A percentile compares a stretch with the other conserved stretches of the same genome.
Evolutionary conservation across 2,329 filamentous ascomycete species (phyloP).

Genomic region (Teratosphaeriaceae sp.): DNA sequence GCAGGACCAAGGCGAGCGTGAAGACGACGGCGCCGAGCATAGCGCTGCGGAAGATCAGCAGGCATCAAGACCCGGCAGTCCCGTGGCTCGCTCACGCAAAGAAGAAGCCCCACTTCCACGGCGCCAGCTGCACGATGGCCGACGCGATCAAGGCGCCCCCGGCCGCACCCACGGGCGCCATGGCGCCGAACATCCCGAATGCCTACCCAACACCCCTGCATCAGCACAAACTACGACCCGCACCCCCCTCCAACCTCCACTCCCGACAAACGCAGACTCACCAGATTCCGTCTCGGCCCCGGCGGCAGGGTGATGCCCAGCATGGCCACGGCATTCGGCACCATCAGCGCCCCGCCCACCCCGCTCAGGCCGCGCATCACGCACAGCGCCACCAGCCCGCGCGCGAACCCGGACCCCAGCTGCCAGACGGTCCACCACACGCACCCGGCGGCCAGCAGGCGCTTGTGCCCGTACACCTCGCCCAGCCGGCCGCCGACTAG

Average conservation of each 20-base stretch:
- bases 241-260: background rate
- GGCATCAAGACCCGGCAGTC: background rate
- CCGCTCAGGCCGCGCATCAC: background rate
- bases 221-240: background rate
- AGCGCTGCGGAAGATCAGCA: background rate
- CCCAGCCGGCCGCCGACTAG: background rate
- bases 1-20: background rate
- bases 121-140: background rate
- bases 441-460: background rate
- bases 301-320: slow-evolving; percentile 2
- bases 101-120: background rate
- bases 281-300: background rate
- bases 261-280: background rate
- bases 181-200: background rate
- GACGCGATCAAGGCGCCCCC: background rate
- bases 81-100: background rate
- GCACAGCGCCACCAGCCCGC: background rate
- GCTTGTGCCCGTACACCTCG: background rate
- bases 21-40: background rate
- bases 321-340: background rate
- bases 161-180: background rate
- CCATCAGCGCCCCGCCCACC: background rate
- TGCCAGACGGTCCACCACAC: background rate
- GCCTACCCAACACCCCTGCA: background rate
- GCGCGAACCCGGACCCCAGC: background rate